Percentiles rank a stretch among this genome's conserved stretches.
phyloP scores from a whole-genome alignment of 2,329 filamentous ascomycete species.

The Fusarium metavorans region DNA sequence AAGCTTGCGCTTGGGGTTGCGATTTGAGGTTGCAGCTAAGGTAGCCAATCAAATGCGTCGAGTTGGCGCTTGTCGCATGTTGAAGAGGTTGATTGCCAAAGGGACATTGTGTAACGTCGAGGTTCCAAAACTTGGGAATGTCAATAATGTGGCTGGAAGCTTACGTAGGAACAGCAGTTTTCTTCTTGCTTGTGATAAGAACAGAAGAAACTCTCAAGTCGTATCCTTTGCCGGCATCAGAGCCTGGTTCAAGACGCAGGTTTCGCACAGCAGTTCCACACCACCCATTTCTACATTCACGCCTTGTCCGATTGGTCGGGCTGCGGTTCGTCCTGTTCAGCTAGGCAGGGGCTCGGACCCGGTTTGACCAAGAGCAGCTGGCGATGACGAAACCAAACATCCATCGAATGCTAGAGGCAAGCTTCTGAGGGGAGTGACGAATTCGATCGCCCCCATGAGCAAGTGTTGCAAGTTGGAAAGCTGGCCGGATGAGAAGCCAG shows the following conservation, averaged over 20 bases:
- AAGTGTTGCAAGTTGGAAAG: not conserved
- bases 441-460: not conserved
- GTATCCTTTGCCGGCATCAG: not conserved
- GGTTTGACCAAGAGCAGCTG: constrained; percentile 8
- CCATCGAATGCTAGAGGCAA: constrained; percentile 7
- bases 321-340: constrained; percentile 16
- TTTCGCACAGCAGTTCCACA: not conserved
- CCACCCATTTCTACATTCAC: not conserved
- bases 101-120: not conserved
- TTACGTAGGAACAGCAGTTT: not conserved
- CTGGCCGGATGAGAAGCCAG: not conserved
- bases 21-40: not conserved
- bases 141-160: not conserved
- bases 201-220: not conserved
- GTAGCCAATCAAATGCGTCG: not conserved
- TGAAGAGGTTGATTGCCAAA: not conserved
- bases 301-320: constrained; percentile 17
- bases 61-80: not conserved
- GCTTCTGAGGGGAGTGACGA: not conserved
- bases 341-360: constrained; percentile 29
- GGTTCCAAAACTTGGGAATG: not conserved
- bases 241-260: not conserved
- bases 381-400: constrained; percentile 35
- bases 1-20: not conserved
- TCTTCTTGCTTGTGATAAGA: not conserved